Evolutionary conservation across 2,329 filamentous ascomycete species (phyloP).

Genomic region (Penicillium corylophilum): DNA sequence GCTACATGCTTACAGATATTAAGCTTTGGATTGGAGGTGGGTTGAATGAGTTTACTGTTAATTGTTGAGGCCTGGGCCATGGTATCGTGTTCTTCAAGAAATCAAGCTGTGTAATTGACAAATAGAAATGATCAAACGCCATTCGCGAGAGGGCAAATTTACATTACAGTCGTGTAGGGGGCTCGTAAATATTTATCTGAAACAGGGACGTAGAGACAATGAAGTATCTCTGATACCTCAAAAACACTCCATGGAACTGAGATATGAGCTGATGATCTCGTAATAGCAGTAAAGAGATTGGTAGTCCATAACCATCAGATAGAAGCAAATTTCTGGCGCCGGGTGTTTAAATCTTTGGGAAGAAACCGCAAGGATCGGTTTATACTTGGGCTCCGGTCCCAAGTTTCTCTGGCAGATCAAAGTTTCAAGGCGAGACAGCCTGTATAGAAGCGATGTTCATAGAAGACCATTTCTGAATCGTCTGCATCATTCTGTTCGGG

Average conservation of each 20-base stretch:
- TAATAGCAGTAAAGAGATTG: not conserved
- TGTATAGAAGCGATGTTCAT: conserved; percentile 17
- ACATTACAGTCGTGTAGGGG: not conserved
- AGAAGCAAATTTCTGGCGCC: not conserved
- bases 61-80: not conserved
- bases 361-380: not conserved
- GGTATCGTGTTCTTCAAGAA: not conserved
- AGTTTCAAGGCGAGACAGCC: not conserved
- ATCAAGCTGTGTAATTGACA: not conserved
- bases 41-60: not conserved
- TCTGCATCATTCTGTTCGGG: conserved; percentile 77
- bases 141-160: not conserved
- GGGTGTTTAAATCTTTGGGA: not conserved
- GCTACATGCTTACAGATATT: too few relatives aligned
- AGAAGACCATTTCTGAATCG: conserved; percentile 19
- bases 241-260: not conserved
- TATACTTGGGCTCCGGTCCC: not conserved
- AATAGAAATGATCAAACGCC: not conserved
- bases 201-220: not conserved
- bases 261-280: not conserved
- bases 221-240: not conserved
- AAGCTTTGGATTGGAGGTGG: too few relatives aligned
- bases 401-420: not conserved
- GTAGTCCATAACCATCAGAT: not conserved
- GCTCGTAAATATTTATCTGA: not conserved